Base-by-base conservation (phyloP, 2,329 filamentous ascomycete species). In the Emmonsia crescens region DNA sequence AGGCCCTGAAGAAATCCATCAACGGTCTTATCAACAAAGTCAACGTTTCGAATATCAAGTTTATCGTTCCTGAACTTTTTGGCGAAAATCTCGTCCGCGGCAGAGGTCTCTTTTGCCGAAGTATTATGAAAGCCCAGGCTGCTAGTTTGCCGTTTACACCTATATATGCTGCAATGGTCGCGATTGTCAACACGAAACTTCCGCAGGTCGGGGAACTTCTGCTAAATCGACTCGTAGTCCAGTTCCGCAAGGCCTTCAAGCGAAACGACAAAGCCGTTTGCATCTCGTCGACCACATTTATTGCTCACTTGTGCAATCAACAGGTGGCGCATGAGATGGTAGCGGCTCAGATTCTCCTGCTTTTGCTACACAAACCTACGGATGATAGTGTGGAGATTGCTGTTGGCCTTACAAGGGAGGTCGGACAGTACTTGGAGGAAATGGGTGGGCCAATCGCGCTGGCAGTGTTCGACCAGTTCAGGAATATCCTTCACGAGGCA, bases 11-110 rank as follows among this genome's bases (percentile, higher is more conserved):
- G 80, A 99, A 99, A 80, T 94, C 89, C 57, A 96, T 99, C 77
- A 97, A 99, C 73, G 94, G 94, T 69, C 79, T 99, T 66, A 96
- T 99, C 82, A 99, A 99, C 83, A 99, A 99, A 80, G 89, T 96
- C 80, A 97, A 97, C 76, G 89, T 93, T 61, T 90, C 89, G 40
- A 99, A 99, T 75, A 97, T 99, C 82, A 97, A 99, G 77, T 84
- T 89, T 72, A 96, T 99, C 65, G 91, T 97, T 29, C 93, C 93
- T 1, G 94, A 99, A 77, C 81, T 99, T 54, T 99, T 99, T 76
- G 85, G 86, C 57, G 94, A 99, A 80, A 99, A 99, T 73, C 77
- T 99, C 68, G 82, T 99, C 48, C 87, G 94, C 62, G 94, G 94
- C 6, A 84, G 94, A 63, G 94, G 94, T 24, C 77, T 99, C 63